Conservation (phyloP, 805 yeast genomes). For the Candida manassasensis region DNA sequence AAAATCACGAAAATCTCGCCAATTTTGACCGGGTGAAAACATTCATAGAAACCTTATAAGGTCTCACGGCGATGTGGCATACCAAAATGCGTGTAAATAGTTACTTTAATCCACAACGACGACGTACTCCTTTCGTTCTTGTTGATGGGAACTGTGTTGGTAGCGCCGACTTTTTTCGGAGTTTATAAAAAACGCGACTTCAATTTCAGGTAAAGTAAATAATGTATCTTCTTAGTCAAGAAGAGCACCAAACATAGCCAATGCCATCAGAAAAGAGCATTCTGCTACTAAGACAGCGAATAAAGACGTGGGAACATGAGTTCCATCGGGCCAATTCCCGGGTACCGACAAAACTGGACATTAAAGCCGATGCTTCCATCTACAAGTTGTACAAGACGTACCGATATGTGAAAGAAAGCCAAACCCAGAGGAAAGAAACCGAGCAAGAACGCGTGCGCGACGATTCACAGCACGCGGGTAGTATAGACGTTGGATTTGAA, state of each 20-base stretch:
- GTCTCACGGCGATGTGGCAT: no score
- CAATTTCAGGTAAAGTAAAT: no score
- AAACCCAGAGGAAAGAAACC: background rate
- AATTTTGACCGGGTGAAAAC: conserved; percentile 8
- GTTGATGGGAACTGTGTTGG: no score
- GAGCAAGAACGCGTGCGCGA: background rate
- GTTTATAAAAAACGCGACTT: no score
- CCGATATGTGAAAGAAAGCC: conserved; percentile 1
- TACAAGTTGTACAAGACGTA: conserved; percentile 22
- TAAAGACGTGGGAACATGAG: conserved; percentile 37
- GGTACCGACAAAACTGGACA: conserved; percentile 31
- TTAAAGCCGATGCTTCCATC: conserved; percentile 25
- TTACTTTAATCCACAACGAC: no score
- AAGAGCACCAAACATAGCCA: no score
- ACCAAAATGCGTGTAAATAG: no score
- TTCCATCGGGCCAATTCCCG: conserved; percentile 25
- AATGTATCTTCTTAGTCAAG: no score
- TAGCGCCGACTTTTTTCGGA: no score
- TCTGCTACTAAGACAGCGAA: conserved; percentile 20
- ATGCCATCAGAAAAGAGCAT: conserved; percentile 10
- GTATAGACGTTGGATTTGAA: conserved; percentile 10
- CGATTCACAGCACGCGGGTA: conserved; percentile 1
- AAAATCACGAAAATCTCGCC: conserved; percentile 1
- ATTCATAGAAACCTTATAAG: conserved; percentile 9
- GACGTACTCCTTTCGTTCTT: no score